phyloP scores from a whole-genome alignment of 163 green algal genomes.

The Scenedesmus sp. region DNA sequence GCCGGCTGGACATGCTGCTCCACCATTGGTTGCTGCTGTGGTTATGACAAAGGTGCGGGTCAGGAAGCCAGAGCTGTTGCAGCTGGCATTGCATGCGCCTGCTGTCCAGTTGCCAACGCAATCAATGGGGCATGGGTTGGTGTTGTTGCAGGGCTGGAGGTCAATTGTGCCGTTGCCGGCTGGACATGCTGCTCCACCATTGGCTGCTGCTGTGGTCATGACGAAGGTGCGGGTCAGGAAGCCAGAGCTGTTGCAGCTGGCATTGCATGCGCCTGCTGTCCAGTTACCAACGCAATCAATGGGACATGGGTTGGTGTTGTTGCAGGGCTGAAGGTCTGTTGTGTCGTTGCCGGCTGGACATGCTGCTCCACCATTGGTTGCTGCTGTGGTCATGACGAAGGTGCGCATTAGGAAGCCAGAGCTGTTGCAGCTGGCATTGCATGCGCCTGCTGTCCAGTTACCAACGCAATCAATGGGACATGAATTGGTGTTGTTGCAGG shows the following conservation, averaged over 20 bases:
- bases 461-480: constrained; percentile 5
- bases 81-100: not conserved
- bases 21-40: not conserved
- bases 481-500: constrained; percentile 1
- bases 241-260: not conserved
- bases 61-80: not conserved
- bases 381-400: not conserved
- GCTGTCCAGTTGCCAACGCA: not conserved
- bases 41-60: not conserved
- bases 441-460: not conserved
- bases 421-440: not conserved
- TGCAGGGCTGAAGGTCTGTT: not conserved
- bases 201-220: not conserved
- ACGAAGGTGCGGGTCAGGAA: not conserved
- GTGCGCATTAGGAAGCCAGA: not conserved
- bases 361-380: not conserved
- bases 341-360: not conserved
- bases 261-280: not conserved
- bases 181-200: not conserved
- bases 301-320: not conserved
- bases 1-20: not conserved
- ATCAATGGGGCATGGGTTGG: not conserved
- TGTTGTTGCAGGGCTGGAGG: not conserved
- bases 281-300: not conserved
- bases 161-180: not conserved